Evolutionary conservation across 768 basidiomycete species (phyloP).

Genomic region (Boletus rex-veris): DNA sequence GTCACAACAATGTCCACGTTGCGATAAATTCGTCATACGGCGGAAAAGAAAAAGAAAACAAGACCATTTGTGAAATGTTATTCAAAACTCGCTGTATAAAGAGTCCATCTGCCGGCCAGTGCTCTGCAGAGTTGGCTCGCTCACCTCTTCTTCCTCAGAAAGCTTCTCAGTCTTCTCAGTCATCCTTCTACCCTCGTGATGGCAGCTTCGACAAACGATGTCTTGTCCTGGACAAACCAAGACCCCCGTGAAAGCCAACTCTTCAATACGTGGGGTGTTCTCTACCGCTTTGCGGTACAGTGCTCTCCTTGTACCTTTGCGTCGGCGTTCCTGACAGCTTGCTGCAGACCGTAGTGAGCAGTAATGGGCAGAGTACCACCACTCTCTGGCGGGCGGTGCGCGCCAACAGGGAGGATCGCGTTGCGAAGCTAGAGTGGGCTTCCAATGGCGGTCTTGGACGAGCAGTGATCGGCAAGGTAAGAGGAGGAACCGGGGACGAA

Average conservation of each 20-base stretch:
- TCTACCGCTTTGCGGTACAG: conserved; percentile 76
- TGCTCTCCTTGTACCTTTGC: conserved; percentile 12
- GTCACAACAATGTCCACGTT: conserved; percentile 71
- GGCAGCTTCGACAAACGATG: conserved; percentile 56
- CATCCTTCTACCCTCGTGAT: conserved; percentile 41
- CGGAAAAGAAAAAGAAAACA: conserved; percentile 36
- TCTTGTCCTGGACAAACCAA: conserved; percentile 84
- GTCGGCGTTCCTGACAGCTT: conserved; percentile 26
- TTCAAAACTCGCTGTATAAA: conserved; percentile 54
- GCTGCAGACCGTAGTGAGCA: conserved; percentile 57
- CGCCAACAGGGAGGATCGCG: conserved; percentile 81
- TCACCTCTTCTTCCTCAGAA: conserved; percentile 32
- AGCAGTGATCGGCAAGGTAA: conserved; percentile 80
- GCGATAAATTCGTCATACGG: conserved; percentile 57
- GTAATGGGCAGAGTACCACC: conserved; percentile 67
- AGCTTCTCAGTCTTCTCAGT: conserved; percentile 25
- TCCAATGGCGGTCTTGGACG: conserved; percentile 80
- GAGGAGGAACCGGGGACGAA: conserved; percentile 16
- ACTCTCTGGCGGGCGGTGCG: conserved; percentile 80
- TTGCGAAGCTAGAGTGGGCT: conserved; percentile 87
- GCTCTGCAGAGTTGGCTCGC: conserved; percentile 22
- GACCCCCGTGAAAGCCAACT: conserved; percentile 81
- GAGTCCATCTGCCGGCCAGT: conserved; percentile 23
- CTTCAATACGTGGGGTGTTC: conserved; percentile 76
- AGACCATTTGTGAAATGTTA: conserved; percentile 45